These are phyloP conservation scores for Arthrobotrys pseudoclavata DNA, from an alignment of 2,329 filamentous ascomycete genomes.

Conservation along the genomic window DNA sequence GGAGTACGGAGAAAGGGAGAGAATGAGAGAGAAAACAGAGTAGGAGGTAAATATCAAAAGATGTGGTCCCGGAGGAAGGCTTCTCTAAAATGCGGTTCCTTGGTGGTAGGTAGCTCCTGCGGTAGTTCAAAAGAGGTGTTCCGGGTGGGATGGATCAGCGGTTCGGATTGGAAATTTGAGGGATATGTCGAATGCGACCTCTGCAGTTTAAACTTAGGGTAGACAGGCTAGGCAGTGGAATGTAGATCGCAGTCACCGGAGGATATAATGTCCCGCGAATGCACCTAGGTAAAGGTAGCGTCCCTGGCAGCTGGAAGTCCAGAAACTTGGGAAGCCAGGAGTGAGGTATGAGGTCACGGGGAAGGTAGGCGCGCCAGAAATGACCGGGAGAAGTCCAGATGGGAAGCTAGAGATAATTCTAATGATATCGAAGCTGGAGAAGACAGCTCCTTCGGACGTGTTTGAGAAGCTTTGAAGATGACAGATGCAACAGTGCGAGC, in stretches of 20 bases:
- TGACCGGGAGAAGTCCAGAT: slow-evolving; percentile 16
- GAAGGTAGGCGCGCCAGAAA: slow-evolving; percentile 36
- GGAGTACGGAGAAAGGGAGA: slow-evolving; percentile 28
- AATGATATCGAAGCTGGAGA: slow-evolving; percentile 21
- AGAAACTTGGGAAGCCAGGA: slow-evolving; percentile 26
- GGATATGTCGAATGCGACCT: slow-evolving; percentile 42
- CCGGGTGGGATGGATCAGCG: slow-evolving; percentile 23
- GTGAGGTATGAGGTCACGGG: slow-evolving; percentile 50
- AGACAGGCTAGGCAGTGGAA: slow-evolving; percentile 46
- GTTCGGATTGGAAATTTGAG: slow-evolving; percentile 33
- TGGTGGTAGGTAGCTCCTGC: slow-evolving; percentile 27
- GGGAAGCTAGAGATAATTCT: slow-evolving; percentile 27
- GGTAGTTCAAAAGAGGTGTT: slow-evolving; percentile 44
- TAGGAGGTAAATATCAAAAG: slow-evolving; percentile 25
- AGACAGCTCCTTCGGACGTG: slow-evolving; percentile 53
- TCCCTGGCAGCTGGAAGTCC: slow-evolving; percentile 42
- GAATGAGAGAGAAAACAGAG: background rate
- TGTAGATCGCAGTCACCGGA: slow-evolving; percentile 58
- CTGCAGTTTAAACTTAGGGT: slow-evolving; percentile 33
- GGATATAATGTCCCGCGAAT: slow-evolving; percentile 60
- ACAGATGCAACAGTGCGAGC: slow-evolving; percentile 23
- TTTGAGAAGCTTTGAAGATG: slow-evolving; percentile 48
- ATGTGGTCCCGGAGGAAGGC: slow-evolving; percentile 19
- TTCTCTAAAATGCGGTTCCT: slow-evolving; percentile 26
- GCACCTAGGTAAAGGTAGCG: slow-evolving; percentile 34